Conservation (phyloP, 768 basidiomycete species). For the Clavulina sp. region DNA sequence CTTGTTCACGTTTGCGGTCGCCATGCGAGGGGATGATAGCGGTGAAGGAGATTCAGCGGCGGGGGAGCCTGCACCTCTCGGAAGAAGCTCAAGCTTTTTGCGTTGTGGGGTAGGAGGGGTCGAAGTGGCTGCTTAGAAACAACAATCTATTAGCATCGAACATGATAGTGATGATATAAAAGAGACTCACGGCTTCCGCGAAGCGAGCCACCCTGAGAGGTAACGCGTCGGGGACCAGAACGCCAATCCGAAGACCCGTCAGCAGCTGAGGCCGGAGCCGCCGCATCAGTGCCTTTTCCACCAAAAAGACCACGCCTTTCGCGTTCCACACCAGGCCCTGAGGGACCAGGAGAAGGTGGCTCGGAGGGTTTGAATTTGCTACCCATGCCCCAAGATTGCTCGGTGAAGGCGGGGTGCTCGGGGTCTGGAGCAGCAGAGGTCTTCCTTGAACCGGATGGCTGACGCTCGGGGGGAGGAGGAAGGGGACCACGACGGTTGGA, state of each 20-base stretch:
- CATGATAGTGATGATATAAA: neutral
- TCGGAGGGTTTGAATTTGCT: conserved; percentile 40
- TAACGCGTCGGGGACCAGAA: conserved; percentile 19
- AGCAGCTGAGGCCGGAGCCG: conserved; percentile 8
- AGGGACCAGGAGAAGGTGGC: conserved; percentile 18
- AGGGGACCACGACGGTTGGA: conserved; percentile 26
- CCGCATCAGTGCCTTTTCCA: conserved; percentile 16
- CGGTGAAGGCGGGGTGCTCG: conserved; percentile 46
- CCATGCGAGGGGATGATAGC: conserved; percentile 61
- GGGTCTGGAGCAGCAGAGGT: conserved; percentile 34
- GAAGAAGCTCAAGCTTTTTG: conserved; percentile 70
- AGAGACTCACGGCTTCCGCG: conserved; percentile 21
- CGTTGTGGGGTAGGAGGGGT: conserved; percentile 73
- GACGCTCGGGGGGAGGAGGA: conserved; percentile 8
- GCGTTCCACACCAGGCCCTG: too few species aligned
- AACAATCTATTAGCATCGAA: neutral
- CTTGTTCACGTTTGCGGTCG: conserved; percentile 29
- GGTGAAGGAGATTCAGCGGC: conserved; percentile 42
- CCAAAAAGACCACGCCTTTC: conserved; percentile 9
- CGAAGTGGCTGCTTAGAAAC: conserved; percentile 39
- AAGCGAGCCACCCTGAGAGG: neutral
- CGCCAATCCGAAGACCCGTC: conserved; percentile 42
- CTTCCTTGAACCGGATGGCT: conserved; percentile 26
- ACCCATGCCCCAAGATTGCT: conserved; percentile 64
- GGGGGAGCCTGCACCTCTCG: conserved; percentile 52